Conservation (phyloP, 257 asterid species). For the Cinchona pubescens region DNA sequence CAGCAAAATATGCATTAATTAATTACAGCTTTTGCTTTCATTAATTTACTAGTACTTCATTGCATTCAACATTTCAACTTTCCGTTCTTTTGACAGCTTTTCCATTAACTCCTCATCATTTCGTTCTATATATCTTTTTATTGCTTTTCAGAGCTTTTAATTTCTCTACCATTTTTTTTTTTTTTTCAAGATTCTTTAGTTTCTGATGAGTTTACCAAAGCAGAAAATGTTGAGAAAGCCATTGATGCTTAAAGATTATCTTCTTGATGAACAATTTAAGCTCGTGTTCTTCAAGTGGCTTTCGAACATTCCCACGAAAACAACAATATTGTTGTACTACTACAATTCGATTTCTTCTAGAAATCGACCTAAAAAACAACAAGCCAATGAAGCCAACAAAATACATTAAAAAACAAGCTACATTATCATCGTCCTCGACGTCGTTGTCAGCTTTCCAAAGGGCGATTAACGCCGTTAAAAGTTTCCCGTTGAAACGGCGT, state of each 20-base stretch:
- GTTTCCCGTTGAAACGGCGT: too few species aligned
- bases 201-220: slow-evolving; percentile 13
- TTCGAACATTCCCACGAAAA: slow-evolving; percentile 40
- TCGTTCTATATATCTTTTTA: slow-evolving; percentile 16
- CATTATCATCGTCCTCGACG: too few species aligned
- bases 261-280: slow-evolving; percentile 46
- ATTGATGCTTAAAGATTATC: slow-evolving; percentile 40
- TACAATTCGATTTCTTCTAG: slow-evolving; percentile 38
- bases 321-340: slow-evolving; percentile 42
- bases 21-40: slow-evolving; percentile 8
- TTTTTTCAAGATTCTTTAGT: neutral
- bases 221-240: slow-evolving; percentile 25
- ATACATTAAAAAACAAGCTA: slow-evolving; percentile 16
- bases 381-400: slow-evolving; percentile 16
- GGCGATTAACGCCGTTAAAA: slow-evolving; percentile 58
- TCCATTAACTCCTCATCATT: slow-evolving; percentile 2
- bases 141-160: neutral
- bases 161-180: neutral
- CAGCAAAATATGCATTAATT: neutral
- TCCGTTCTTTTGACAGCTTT: slow-evolving; percentile 15
- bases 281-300: slow-evolving; percentile 52
- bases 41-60: neutral
- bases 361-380: slow-evolving; percentile 33
- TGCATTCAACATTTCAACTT: slow-evolving; percentile 16
- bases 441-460: slow-evolving; percentile 58